Base-by-base conservation (phyloP, 129 eudicot species). In the Artemisia tridentata region DNA sequence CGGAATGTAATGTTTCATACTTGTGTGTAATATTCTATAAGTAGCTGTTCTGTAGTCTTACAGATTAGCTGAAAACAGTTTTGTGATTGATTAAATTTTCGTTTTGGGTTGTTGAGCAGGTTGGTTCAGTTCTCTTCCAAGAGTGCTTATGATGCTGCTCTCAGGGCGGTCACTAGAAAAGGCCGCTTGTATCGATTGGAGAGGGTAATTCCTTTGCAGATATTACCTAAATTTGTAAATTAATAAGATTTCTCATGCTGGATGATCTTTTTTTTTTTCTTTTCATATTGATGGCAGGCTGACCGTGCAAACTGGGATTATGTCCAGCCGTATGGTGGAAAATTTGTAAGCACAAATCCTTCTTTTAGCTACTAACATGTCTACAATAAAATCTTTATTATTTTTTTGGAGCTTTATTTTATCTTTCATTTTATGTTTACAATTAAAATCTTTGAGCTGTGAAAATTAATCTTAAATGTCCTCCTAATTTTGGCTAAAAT, bases 61-160 rank as follows among this genome's bases (percentile, higher is more conserved):
- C n/a, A 1, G 38, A 66, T 56, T 2, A 25, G 11, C 20, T 46
- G 54, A 75, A 56, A 38, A 43, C 19, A 10, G n/a, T 55, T 25
- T 5, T 19, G 12, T 76, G 47, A 58, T 19, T 34, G 50, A 34
- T 77, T 20, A 47, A 65, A 67, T 34, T 46, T 49, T 13, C 10
- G 46, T 43, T 62, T 75, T 72, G 47, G 17, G n/a, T 41, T 63
- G 34, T 45, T 80, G 66, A 70, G 71, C 86, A 92, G 98, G 89
- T 11, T 92, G 77, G 58, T 89, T 76, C 89, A 80, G 56, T 92
- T 92, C 47, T 69, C 95, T 27, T 80, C 96, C n/a, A 62, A 25
- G 57, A 16, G 48, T 56, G 85, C 79, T 4, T 88, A 75, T 56
- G 80, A 76, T 78, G 83, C 77, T 84, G 96, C 84, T 62, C 2